phyloP scores from a whole-genome alignment of 805 yeast species.

The Starmerella kuoi region DNA sequence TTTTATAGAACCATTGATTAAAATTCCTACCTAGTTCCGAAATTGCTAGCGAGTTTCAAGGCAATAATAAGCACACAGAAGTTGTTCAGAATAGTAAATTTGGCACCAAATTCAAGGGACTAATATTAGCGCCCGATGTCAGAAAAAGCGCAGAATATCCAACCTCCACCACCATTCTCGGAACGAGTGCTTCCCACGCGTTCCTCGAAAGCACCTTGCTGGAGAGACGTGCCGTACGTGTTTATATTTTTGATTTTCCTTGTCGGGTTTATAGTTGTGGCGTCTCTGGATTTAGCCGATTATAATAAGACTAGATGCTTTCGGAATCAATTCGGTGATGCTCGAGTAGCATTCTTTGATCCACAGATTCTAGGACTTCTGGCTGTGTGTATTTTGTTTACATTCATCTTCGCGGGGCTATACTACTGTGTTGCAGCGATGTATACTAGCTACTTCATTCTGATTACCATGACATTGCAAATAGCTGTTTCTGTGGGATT shows the following conservation, averaged over 20 bases:
- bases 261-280: slow-evolving; percentile 57
- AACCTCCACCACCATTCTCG: too few relatives aligned
- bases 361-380: slow-evolving; percentile 63
- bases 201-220: slow-evolving; percentile 7
- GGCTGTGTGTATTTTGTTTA: slow-evolving; percentile 48
- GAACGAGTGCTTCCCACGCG: too few relatives aligned
- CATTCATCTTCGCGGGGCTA: slow-evolving; percentile 43
- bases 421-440: slow-evolving; percentile 52
- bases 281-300: slow-evolving; percentile 55
- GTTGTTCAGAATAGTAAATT: too few relatives aligned
- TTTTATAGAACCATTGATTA: too few relatives aligned
- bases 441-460: slow-evolving; percentile 56
- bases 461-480: slow-evolving; percentile 54
- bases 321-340: slow-evolving; percentile 46
- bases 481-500: slow-evolving; percentile 61
- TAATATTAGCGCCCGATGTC: too few relatives aligned
- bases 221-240: slow-evolving; percentile 20
- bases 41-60: too few relatives aligned
- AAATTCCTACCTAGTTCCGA: too few relatives aligned
- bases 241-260: slow-evolving; percentile 32
- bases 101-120: too few relatives aligned
- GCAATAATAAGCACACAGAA: too few relatives aligned
- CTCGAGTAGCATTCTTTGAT: slow-evolving; percentile 41
- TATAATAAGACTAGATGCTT: slow-evolving; percentile 43
- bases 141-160: too few relatives aligned